Evolutionary conservation across 2,329 filamentous ascomycete genomes (phyloP).

Genomic region (Periglandula ipomoeae): DNA sequence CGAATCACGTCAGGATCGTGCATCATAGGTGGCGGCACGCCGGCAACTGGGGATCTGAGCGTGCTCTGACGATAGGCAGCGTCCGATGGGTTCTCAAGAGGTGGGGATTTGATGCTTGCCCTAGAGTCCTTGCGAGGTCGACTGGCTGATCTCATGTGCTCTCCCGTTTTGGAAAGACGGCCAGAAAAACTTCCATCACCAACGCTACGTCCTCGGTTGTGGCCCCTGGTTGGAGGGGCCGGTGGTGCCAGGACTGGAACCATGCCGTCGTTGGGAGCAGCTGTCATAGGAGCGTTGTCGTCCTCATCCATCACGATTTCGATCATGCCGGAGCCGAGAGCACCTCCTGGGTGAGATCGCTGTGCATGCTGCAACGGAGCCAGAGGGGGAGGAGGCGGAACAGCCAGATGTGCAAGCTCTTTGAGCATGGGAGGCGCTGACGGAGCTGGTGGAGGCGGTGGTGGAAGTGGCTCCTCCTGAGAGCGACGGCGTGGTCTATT

Average conservation of each 20-base stretch:
- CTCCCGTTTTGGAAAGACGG: slow-evolving; percentile 48
- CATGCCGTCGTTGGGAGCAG: slow-evolving; percentile 31
- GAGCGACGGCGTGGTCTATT: slow-evolving; percentile 34
- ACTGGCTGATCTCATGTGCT: slow-evolving; percentile 51
- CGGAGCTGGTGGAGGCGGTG: slow-evolving; percentile 41
- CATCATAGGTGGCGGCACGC: slow-evolving; percentile 23
- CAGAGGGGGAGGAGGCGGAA: slow-evolving; percentile 52
- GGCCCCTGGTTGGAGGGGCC: slow-evolving; percentile 34
- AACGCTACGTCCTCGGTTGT: slow-evolving; percentile 48
- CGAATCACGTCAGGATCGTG: slow-evolving; percentile 28
- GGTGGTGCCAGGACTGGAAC: slow-evolving; percentile 38
- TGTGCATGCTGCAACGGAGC: slow-evolving; percentile 42
- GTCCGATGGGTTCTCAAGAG: slow-evolving; percentile 31
- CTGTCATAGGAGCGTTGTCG: slow-evolving; percentile 23
- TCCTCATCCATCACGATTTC: slow-evolving; percentile 60
- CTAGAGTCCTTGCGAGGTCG: slow-evolving; percentile 38
- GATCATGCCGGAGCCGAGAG: slow-evolving; percentile 46
- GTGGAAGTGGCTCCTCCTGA: slow-evolving; percentile 43
- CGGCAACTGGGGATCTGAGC: slow-evolving; percentile 20
- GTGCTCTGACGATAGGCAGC: slow-evolving; percentile 13
- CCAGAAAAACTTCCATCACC: slow-evolving; percentile 43
- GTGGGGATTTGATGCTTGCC: slow-evolving; percentile 17
- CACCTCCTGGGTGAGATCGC: slow-evolving; percentile 34
- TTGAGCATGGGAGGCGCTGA: slow-evolving; percentile 44
- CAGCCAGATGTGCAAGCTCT: slow-evolving; percentile 53